Percentiles rank a stretch among this genome's conserved stretches.
phyloP scores from a whole-genome alignment of 2,329 filamentous ascomycete species.

The Claviceps humidiphila region DNA sequence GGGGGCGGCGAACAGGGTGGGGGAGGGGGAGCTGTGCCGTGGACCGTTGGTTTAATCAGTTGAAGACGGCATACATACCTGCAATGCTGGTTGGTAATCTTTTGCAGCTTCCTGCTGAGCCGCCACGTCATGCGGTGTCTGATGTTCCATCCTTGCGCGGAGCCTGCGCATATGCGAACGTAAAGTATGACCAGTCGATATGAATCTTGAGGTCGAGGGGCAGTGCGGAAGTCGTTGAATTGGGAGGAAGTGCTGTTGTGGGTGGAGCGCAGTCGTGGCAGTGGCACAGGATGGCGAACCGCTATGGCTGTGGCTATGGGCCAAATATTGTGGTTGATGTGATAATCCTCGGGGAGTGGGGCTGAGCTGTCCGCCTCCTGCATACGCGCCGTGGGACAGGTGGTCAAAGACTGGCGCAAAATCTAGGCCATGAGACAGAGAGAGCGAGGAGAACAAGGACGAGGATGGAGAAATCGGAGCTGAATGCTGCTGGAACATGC shows the following conservation, averaged over 20 bases:
- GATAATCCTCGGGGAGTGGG: conserved; percentile 5
- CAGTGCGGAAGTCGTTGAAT: conserved; percentile 2
- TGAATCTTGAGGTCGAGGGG: conserved; percentile 3
- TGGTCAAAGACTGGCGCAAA: conserved; percentile 10
- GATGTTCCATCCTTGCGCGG: conserved; percentile 20
- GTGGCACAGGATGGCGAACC: conserved; percentile 6
- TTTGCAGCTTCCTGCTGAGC: conserved; percentile 49
- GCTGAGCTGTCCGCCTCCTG: conserved; percentile 3
- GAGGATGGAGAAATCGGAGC: conserved; percentile 33
- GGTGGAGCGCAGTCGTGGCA: conserved; percentile 3
- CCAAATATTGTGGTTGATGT: conserved; percentile 5
- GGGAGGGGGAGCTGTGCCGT: neutral
- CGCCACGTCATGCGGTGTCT: conserved; percentile 30
- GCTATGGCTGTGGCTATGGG: conserved; percentile 4
- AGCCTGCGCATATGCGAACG: conserved; percentile 8
- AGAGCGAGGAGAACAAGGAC: conserved; percentile 18
- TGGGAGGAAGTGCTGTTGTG: conserved; percentile 5
- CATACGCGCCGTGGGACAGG: conserved; percentile 7
- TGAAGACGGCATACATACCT: conserved; percentile 27
- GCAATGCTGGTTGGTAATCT: conserved; percentile 43
- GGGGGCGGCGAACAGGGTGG: neutral
- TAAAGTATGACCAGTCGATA: conserved; percentile 5
- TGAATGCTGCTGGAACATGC: conserved; percentile 43
- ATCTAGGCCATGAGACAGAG: conserved; percentile 25
- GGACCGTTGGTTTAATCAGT: no score